phyloP scores from a whole-genome alignment of 1,284 basidiomycete species.

The Ceratobasidium sp. region DNA sequence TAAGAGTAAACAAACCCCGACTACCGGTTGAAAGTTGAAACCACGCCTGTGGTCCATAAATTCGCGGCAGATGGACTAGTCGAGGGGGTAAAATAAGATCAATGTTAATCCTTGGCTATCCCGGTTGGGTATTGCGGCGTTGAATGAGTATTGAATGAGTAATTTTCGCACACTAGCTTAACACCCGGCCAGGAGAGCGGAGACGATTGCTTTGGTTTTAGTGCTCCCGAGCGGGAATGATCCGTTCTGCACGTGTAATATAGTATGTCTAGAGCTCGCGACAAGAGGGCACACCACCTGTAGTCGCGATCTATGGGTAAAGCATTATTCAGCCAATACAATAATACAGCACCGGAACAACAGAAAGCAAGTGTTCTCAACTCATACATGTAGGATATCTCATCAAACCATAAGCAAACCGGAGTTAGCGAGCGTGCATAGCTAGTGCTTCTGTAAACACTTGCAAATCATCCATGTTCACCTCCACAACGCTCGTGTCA shows the following conservation, averaged over 20 bases:
- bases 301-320: neutral
- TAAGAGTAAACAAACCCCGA: neutral
- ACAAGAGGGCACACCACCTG: no score
- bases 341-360: neutral
- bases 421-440: conserved; percentile 37
- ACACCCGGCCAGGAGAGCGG: no score
- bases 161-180: neutral
- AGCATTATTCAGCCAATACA: neutral
- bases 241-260: no score
- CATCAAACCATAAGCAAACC: neutral
- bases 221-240: no score
- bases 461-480: conserved; percentile 87
- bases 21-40: neutral
- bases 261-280: no score
- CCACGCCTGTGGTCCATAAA: neutral
- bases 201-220: no score
- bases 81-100: neutral
- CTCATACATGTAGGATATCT: conserved; percentile 8
- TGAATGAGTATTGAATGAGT: neutral
- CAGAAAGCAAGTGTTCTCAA: conserved; percentile 11
- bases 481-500: conserved; percentile 90
- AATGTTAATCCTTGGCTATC: neutral
- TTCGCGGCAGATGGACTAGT: neutral
- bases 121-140: neutral
- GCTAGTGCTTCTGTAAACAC: conserved; percentile 81